Conservation (phyloP, 2,329 filamentous ascomycete genomes). For the Neoascochyta sp. region DNA sequence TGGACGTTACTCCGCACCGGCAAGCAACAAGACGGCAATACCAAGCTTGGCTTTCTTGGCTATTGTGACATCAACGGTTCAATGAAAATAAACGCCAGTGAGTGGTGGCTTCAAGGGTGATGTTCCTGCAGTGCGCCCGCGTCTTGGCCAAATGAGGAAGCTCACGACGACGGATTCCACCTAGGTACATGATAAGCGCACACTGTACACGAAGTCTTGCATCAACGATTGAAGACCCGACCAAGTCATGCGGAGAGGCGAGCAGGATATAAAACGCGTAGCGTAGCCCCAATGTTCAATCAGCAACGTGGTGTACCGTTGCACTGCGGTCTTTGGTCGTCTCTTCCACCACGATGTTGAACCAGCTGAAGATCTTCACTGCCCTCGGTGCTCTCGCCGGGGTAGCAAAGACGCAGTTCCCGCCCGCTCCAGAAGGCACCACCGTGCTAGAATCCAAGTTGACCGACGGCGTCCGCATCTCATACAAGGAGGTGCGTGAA, state of each 20-base stretch:
- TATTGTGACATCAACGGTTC: slow-evolving; percentile 7
- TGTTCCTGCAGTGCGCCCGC: slow-evolving; percentile 10
- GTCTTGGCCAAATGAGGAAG: slow-evolving; percentile 25
- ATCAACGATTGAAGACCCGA: too few species aligned
- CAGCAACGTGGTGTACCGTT: neutral
- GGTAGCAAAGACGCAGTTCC: slow-evolving; percentile 35
- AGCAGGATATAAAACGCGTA: slow-evolving; percentile 4
- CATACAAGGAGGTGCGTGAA: slow-evolving; percentile 42
- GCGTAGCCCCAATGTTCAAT: neutral
- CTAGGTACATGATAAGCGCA: slow-evolving; percentile 3
- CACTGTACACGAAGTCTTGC: neutral
- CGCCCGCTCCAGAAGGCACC: slow-evolving; percentile 38
- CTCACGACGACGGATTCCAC: slow-evolving; percentile 7
- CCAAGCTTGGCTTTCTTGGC: slow-evolving; percentile 25
- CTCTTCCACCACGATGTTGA: slow-evolving; percentile 7
- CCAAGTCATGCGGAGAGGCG: neutral
- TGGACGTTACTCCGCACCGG: too few species aligned
- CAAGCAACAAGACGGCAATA: too few species aligned
- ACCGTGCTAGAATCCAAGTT: slow-evolving; percentile 40
- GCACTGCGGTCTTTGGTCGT: neutral
- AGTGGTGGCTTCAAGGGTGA: slow-evolving; percentile 5
- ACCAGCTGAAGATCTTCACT: slow-evolving; percentile 9
- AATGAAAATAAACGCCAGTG: slow-evolving; percentile 15
- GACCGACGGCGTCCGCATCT: slow-evolving; percentile 41
- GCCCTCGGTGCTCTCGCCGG: slow-evolving; percentile 13